Evolutionary conservation across 495 filamentous ascomycete species (phyloP).

Genomic region (Letharia lupina): DNA sequence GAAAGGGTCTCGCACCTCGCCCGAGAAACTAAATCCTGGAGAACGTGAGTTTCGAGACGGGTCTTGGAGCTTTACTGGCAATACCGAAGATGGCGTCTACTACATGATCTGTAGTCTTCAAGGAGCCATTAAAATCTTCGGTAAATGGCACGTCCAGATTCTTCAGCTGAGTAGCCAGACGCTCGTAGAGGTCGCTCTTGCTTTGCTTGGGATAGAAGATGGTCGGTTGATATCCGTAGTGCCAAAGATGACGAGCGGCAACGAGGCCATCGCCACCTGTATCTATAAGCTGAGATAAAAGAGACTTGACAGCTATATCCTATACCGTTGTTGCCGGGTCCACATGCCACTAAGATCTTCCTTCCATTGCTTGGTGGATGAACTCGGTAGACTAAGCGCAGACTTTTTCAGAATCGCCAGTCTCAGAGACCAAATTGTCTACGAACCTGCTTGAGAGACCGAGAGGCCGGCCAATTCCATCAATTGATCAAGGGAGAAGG

Average conservation of each 20-base stretch:
- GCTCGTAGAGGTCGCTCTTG: conserved; percentile 85
- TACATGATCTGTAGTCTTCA: conserved; percentile 64
- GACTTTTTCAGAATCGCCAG: neutral
- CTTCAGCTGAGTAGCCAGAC: conserved; percentile 72
- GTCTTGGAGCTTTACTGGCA: neutral
- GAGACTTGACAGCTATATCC: conserved; percentile 10
- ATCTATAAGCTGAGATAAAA: conserved; percentile 10
- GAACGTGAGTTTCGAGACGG: neutral
- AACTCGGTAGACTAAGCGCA: conserved; percentile 60
- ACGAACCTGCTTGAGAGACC: conserved; percentile 78
- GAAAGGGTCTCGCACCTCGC: conserved; percentile 85
- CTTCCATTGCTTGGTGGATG: conserved; percentile 67
- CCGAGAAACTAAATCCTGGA: conserved; percentile 83
- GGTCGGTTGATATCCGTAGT: conserved; percentile 84
- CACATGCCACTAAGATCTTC: conserved; percentile 78
- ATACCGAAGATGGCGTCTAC: conserved; percentile 89
- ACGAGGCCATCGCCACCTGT: conserved; percentile 89
- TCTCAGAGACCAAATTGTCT: conserved; percentile 11
- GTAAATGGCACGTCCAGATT: conserved; percentile 80
- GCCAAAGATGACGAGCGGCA: conserved; percentile 84
- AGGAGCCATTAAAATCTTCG: conserved; percentile 55
- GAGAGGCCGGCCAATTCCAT: conserved; percentile 95
- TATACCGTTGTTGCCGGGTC: conserved; percentile 89
- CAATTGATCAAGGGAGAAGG: conserved; percentile 89
- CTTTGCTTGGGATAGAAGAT: conserved; percentile 89